phyloP scores from a whole-genome alignment of 2,329 filamentous ascomycete genomes.

The Gyromitra esculenta region DNA sequence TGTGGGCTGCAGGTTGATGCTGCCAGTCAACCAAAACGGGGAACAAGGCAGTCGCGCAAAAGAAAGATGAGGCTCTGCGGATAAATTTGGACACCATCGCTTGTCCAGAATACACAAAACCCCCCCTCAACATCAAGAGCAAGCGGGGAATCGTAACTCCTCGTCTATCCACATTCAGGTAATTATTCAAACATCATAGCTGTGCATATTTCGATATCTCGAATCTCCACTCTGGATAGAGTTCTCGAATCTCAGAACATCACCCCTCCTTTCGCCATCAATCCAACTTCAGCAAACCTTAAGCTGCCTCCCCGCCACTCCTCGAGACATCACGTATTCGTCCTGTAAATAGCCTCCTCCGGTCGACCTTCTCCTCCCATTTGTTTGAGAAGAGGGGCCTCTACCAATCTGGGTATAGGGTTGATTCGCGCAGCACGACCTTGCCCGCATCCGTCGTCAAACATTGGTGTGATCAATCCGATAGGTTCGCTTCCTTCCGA shows the following conservation, averaged over 20 bases:
- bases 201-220: conserved; percentile 25
- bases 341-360: conserved; percentile 38
- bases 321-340: conserved; percentile 28
- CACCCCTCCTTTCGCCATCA: conserved; percentile 37
- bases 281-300: conserved; percentile 16
- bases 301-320: neutral
- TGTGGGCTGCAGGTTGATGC: no score
- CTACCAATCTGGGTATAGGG: conserved; percentile 25
- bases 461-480: conserved; percentile 23
- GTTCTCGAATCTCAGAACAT: conserved; percentile 16
- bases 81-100: conserved; percentile 27
- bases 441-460: conserved; percentile 18
- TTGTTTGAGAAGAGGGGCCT: conserved; percentile 36
- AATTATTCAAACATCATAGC: neutral
- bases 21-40: neutral
- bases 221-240: neutral
- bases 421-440: conserved; percentile 32
- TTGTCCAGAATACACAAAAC: conserved; percentile 33
- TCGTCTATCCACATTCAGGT: neutral
- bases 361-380: conserved; percentile 36
- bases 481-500: conserved; percentile 42
- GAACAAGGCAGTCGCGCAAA: neutral
- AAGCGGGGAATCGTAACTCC: conserved; percentile 8
- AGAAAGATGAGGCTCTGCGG: conserved; percentile 43
- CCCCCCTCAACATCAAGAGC: conserved; percentile 11